Evolutionary conservation across 441 rosid genomes (phyloP).

Genomic region (Arabidopsis lyrata): DNA sequence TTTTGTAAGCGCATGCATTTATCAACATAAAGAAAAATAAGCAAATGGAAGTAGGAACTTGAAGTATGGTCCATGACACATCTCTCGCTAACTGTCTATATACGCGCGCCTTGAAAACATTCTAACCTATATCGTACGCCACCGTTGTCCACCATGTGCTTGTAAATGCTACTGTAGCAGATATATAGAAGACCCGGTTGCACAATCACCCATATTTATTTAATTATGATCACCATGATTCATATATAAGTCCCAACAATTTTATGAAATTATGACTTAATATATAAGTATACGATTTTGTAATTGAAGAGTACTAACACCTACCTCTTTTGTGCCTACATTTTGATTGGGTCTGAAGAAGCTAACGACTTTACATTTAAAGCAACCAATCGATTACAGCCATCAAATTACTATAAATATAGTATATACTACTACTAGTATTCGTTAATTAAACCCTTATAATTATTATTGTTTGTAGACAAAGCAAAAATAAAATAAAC

Average conservation of each 20-base stretch:
- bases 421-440: too few species aligned
- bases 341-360: conserved; percentile 25
- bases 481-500: conserved; percentile 12
- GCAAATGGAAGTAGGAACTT: conserved; percentile 29
- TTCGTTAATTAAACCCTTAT: background rate
- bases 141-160: conserved; percentile 37
- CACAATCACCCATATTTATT: conserved; percentile 38
- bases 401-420: background rate
- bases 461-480: conserved; percentile 1
- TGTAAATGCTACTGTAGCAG: background rate
- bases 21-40: background rate
- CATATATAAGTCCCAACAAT: background rate
- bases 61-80: conserved; percentile 31
- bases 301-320: background rate
- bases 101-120: conserved; percentile 27
- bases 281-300: conserved; percentile 1
- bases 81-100: background rate
- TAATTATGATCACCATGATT: conserved; percentile 9
- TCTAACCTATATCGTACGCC: conserved; percentile 41
- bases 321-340: conserved; percentile 1
- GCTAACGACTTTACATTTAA: conserved; percentile 41
- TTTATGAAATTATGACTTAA: background rate
- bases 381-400: conserved; percentile 36
- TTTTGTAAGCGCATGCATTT: background rate
- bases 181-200: conserved; percentile 1